Evolutionary conservation across 2,329 filamentous ascomycete species (phyloP).

Genomic region (Colletotrichum sp.): DNA sequence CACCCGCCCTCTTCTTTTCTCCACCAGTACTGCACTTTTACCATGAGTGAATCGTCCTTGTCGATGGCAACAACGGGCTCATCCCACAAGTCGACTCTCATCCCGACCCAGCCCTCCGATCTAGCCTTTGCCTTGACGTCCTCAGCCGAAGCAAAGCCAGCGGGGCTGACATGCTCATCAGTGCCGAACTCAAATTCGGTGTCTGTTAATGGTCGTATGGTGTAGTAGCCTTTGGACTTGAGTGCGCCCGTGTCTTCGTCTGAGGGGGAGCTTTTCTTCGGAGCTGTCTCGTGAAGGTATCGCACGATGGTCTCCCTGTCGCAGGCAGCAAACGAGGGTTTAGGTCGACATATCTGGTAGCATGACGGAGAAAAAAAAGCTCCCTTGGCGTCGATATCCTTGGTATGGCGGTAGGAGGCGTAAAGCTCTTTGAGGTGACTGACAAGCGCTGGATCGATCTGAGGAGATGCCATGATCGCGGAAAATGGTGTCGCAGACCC

Average conservation of each 20-base stretch:
- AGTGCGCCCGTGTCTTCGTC: background rate
- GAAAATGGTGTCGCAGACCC: accelerated
- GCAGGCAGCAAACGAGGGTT: constrained; percentile 26
- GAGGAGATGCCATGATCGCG: background rate
- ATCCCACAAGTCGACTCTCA: constrained; percentile 33
- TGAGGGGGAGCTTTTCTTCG: background rate
- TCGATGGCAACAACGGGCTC: background rate
- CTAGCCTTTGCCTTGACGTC: constrained; percentile 21
- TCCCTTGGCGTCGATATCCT: background rate
- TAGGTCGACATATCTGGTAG: constrained; percentile 27
- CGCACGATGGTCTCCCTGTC: constrained; percentile 27
- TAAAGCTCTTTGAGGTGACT: background rate
- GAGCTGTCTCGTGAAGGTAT: constrained; percentile 25
- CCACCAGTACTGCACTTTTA: constrained; percentile 37
- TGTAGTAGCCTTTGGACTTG: constrained; percentile 14
- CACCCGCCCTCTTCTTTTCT: constrained; percentile 23
- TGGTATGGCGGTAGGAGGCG: constrained; percentile 1
- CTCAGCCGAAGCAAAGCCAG: constrained; percentile 13
- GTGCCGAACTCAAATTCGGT: constrained; percentile 24
- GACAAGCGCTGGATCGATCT: background rate
- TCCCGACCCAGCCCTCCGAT: constrained; percentile 28
- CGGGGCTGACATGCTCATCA: constrained; percentile 13
- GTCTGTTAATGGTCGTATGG: constrained; percentile 19
- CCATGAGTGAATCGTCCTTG: constrained; percentile 19
- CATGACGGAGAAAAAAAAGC: background rate